Evolutionary conservation across 441 rosid species (phyloP).

Genomic region (Euphorbia schlechtendalii): DNA sequence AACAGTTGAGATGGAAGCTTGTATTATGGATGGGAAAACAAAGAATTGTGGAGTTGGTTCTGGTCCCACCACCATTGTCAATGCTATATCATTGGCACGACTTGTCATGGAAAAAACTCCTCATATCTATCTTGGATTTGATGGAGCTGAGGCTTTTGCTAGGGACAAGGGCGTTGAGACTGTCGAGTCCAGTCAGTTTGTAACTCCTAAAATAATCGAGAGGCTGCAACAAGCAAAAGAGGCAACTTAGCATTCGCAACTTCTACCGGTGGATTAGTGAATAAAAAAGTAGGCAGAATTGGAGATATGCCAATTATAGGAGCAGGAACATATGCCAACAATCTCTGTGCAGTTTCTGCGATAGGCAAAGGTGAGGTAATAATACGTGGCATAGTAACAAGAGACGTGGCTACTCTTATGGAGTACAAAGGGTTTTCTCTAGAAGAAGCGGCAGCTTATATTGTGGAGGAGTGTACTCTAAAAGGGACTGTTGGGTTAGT

Average conservation of each 20-base stretch:
- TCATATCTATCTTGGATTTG: conserved; percentile 71
- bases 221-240: conserved; percentile 76
- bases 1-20: conserved; percentile 96
- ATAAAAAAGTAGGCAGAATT: conserved; percentile 92
- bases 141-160: conserved; percentile 89
- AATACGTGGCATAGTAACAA: conserved; percentile 68
- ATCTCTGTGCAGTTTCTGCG: conserved; percentile 83
- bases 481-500: conserved; percentile 58
- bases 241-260: conserved; percentile 87
- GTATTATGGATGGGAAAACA: conserved; percentile 84
- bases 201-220: conserved; percentile 64
- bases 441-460: conserved; percentile 61
- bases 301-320: conserved; percentile 89
- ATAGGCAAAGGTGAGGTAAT: conserved; percentile 88
- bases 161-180: conserved; percentile 89
- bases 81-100: conserved; percentile 78
- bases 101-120: conserved; percentile 90
- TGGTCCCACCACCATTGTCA: conserved; percentile 75
- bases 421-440: conserved; percentile 83
- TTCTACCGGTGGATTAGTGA: conserved; percentile 80
- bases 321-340: conserved; percentile 85
- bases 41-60: conserved; percentile 85
- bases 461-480: conserved; percentile 45
- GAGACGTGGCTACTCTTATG: conserved; percentile 90
- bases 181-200: conserved; percentile 52